These are phyloP conservation scores for Globisporangium parvum DNA, from an alignment of 352 stramenopile genomes.

Conservation along the genomic window DNA sequence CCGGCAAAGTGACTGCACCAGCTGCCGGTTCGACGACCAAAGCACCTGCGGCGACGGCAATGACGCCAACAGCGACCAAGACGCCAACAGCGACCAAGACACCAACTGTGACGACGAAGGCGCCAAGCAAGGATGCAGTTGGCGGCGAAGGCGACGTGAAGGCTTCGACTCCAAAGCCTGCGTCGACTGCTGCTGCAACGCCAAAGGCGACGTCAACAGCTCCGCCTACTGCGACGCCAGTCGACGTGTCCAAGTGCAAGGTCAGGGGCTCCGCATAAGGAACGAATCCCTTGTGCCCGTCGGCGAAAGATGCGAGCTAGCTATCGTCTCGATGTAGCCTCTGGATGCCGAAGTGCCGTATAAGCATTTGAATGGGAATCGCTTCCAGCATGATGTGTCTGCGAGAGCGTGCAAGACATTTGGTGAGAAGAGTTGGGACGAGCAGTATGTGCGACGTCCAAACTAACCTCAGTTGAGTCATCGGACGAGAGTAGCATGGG, in stretches of 20 bases:
- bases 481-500: too few species aligned
- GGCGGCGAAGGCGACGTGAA: conserved; percentile 1
- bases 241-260: conserved; percentile 10
- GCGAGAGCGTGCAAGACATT: too few species aligned
- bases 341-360: too few species aligned
- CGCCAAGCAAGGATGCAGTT: conserved; percentile 1
- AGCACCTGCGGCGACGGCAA: background rate
- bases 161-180: background rate
- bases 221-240: background rate
- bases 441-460: too few species aligned
- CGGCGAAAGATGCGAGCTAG: background rate
- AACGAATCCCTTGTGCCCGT: background rate
- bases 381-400: too few species aligned
- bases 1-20: conserved; percentile 5
- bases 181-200: background rate
- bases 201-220: conserved; percentile 4
- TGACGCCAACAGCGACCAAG: conserved; percentile 2
- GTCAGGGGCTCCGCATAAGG: conserved; percentile 3
- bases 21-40: background rate
- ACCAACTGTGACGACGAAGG: conserved; percentile 1
- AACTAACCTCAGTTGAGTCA: too few species aligned
- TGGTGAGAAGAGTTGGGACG: too few species aligned
- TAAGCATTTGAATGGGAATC: too few species aligned
- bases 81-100: conserved; percentile 1
- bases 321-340: too few species aligned